A percentile compares a stretch with the other conserved stretches of the same genome.
Evolutionary conservation across 2,329 filamentous ascomycete species (phyloP).

Genomic region (Drechslerella coelobrocha): DNA sequence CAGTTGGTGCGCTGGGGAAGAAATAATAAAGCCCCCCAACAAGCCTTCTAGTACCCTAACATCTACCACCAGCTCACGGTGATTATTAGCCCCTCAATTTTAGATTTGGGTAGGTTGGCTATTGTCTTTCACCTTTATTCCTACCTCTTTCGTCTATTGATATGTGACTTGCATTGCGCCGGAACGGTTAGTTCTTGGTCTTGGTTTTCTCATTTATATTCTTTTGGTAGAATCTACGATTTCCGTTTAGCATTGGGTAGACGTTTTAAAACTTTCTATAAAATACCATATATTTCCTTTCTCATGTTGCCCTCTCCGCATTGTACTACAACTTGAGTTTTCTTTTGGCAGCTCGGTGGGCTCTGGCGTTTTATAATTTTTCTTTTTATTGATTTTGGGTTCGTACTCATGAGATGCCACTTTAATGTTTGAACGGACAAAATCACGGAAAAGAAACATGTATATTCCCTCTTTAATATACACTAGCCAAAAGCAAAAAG

Average conservation of each 20-base stretch:
- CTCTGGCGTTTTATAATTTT: constrained; percentile 5
- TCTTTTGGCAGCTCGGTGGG: background rate
- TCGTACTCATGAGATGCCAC: background rate
- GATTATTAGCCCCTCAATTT: background rate
- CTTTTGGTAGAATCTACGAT: constrained; percentile 19
- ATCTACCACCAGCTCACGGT: background rate
- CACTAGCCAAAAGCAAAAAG: constrained; percentile 14
- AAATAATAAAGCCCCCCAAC: constrained; percentile 3
- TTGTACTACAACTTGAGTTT: constrained; percentile 2
- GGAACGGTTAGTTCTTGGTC: constrained; percentile 12
- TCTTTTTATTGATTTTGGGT: background rate
- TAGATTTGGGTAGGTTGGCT: background rate
- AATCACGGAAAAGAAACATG: constrained; percentile 24
- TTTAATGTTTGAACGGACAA: constrained; percentile 14
- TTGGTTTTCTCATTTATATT: constrained; percentile 7
- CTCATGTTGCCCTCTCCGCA: constrained; percentile 3
- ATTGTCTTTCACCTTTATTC: constrained; percentile 2
- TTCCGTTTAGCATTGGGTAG: background rate
- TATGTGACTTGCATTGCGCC: constrained; percentile 26
- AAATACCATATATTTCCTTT: background rate
- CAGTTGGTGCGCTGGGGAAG: constrained; percentile 13
- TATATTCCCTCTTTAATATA: constrained; percentile 34
- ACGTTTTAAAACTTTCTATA: background rate
- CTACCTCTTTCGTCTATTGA: constrained; percentile 1
- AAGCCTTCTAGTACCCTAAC: background rate